Conservation (phyloP, 2,329 filamentous ascomycete genomes). For the Neofusicoccum laricinum region DNA sequence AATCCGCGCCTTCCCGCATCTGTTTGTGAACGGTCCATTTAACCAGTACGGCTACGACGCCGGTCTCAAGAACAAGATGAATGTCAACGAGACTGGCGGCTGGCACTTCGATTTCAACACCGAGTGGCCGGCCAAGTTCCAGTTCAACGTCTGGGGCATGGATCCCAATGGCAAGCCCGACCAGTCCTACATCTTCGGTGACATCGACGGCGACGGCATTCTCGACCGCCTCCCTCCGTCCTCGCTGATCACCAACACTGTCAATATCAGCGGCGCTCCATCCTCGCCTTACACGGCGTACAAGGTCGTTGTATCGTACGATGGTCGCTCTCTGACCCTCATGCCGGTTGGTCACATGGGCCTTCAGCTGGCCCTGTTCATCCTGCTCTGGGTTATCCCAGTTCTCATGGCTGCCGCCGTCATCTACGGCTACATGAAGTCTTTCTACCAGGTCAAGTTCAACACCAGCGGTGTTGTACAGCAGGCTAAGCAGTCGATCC, state of each 20-base stretch:
- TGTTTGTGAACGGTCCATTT: constrained; percentile 61
- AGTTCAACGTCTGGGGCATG: constrained; percentile 66
- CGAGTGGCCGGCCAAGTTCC: constrained; percentile 61
- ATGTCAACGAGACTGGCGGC: constrained; percentile 46
- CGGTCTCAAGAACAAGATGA: constrained; percentile 55
- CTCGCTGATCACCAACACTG: constrained; percentile 52
- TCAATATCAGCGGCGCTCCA: constrained; percentile 58
- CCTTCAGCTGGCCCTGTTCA: constrained; percentile 53
- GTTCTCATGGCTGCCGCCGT: constrained; percentile 48
- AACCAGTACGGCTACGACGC: constrained; percentile 64
- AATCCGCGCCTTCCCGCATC: constrained; percentile 45
- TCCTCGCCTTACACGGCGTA: constrained; percentile 40
- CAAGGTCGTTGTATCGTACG: constrained; percentile 56
- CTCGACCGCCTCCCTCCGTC: constrained; percentile 62
- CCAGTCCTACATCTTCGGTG: constrained; percentile 57
- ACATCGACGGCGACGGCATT: constrained; percentile 59
- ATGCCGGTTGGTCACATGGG: constrained; percentile 54
- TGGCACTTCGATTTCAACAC: constrained; percentile 62
- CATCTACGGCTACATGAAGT: constrained; percentile 57
- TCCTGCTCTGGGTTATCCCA: constrained; percentile 55
- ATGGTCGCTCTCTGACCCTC: constrained; percentile 50
- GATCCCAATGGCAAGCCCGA: constrained; percentile 62
- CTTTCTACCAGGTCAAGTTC: constrained; percentile 60
- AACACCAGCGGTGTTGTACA: constrained; percentile 46
- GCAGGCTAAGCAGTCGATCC: constrained; percentile 22